A percentile compares a stretch with the other conserved stretches of the same genome.
Conservation (phyloP, 768 basidiomycete genomes). For the Leccinum obscurum region DNA sequence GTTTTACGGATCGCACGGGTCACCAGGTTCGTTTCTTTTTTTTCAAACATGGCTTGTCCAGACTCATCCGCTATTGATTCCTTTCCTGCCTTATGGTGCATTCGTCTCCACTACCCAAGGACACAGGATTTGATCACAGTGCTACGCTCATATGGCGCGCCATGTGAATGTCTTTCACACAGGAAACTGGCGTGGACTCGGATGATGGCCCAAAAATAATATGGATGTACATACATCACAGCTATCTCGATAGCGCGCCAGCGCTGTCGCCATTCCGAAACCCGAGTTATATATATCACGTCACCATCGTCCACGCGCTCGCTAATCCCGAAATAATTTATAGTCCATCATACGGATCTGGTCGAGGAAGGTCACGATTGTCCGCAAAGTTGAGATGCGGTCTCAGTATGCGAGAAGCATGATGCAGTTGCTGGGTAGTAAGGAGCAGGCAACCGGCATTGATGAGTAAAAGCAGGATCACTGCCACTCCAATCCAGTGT, state of each 20-base stretch:
- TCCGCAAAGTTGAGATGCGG: conserved; percentile 22
- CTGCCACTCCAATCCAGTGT: conserved; percentile 17
- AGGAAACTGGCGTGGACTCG: background rate
- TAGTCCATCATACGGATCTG: conserved; percentile 34
- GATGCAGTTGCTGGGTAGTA: conserved; percentile 16
- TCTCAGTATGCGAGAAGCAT: conserved; percentile 18
- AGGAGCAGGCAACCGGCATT: conserved; percentile 25
- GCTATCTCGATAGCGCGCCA: background rate
- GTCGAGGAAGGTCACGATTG: conserved; percentile 30
- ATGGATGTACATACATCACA: conserved; percentile 1
- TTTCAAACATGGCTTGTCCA: conserved; percentile 2
- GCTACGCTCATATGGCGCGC: background rate
- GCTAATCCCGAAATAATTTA: background rate
- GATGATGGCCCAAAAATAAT: conserved; percentile 5
- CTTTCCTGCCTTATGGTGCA: background rate
- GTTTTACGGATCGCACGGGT: background rate
- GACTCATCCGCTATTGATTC: background rate
- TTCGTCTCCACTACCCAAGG: background rate
- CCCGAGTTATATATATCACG: background rate
- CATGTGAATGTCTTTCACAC: background rate
- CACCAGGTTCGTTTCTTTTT: background rate
- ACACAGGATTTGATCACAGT: conserved; percentile 6
- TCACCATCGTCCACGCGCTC: background rate
- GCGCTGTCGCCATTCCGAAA: background rate
- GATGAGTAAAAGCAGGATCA: conserved; percentile 23